A percentile compares a stretch with the other conserved stretches of the same genome.
Conservation (phyloP, 345 rosid genomes). For the Clarkia xantiana region DNA sequence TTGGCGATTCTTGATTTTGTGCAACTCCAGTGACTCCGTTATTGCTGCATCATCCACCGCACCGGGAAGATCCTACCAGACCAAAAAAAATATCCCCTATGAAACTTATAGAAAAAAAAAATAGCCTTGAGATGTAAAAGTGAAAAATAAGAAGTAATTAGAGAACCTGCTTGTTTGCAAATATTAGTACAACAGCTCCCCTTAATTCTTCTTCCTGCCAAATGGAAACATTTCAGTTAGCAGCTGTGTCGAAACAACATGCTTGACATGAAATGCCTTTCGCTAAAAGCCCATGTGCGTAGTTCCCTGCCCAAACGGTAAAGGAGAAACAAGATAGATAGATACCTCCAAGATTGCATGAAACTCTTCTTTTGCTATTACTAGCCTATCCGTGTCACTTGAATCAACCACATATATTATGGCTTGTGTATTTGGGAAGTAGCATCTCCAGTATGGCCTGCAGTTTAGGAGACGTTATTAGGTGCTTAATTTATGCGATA, state of each 20-base stretch:
- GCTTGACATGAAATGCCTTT: too few relatives aligned
- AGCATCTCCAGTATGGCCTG: constrained; percentile 87
- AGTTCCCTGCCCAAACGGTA: too few relatives aligned
- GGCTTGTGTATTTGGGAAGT: constrained; percentile 74
- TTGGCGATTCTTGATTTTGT: constrained; percentile 55
- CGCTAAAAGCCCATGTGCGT: too few relatives aligned
- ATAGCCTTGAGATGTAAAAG: background rate
- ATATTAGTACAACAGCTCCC: constrained; percentile 52
- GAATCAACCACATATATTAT: constrained; percentile 70
- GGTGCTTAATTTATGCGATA: constrained; percentile 1
- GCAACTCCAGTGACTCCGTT: constrained; percentile 55
- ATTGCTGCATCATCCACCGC: constrained; percentile 60
- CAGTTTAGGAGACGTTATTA: background rate
- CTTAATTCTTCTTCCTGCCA: constrained; percentile 57
- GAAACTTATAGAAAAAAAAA: background rate
- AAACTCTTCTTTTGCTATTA: constrained; percentile 64
- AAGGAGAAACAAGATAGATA: too few relatives aligned
- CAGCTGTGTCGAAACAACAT: background rate
- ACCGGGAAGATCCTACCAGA: constrained; percentile 57
- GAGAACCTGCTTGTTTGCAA: constrained; percentile 62
- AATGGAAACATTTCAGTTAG: constrained; percentile 3
- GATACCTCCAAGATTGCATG: constrained; percentile 69
- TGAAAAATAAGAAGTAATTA: background rate
- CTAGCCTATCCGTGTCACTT: constrained; percentile 60
- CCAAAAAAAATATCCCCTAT: constrained; percentile 4